A percentile compares a stretch with the other conserved stretches of the same genome.
Conservation (phyloP, 1,139 yeast genomes). For the Nakaseomyces glabratus region DNA sequence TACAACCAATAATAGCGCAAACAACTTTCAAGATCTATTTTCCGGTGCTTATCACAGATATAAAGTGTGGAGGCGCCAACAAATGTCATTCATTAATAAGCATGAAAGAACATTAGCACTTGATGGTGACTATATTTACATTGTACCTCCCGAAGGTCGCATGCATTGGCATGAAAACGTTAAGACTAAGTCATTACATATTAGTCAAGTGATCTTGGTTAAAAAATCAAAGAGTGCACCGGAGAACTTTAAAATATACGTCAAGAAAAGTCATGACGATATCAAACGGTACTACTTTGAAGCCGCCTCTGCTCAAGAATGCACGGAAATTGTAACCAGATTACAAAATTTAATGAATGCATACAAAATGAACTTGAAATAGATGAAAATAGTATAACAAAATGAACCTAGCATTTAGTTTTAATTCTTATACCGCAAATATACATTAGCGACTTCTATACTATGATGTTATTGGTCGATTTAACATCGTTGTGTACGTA, state of each 20-base stretch:
- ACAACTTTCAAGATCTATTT: conserved; percentile 26
- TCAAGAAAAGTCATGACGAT: conserved; percentile 50
- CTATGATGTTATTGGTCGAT: too few relatives aligned
- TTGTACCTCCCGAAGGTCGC: conserved; percentile 74
- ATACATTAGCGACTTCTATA: too few relatives aligned
- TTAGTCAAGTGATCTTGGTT: conserved; percentile 65
- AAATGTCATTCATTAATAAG: conserved; percentile 63
- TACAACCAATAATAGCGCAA: conserved; percentile 11
- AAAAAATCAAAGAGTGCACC: conserved; percentile 76
- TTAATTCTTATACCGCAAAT: too few relatives aligned
- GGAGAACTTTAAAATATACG: conserved; percentile 70
- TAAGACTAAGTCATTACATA: conserved; percentile 82
- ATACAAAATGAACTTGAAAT: conserved; percentile 47
- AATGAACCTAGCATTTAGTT: too few relatives aligned
- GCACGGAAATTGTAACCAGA: conserved; percentile 67
- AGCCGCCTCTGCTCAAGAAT: conserved; percentile 52
- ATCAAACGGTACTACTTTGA: conserved; percentile 82
- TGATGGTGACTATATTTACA: conserved; percentile 88
- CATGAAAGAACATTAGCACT: conserved; percentile 79
- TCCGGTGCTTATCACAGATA: conserved; percentile 42
- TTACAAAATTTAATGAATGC: conserved; percentile 47
- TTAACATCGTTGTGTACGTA: too few relatives aligned
- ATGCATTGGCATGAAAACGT: conserved; percentile 57
- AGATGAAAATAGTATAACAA: too few relatives aligned
- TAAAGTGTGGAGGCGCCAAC: conserved; percentile 84